Percentiles rank a stretch among this genome's conserved stretches.
Evolutionary conservation across 305 asterid species (phyloP).

Genomic region (Solanum hybrid): DNA sequence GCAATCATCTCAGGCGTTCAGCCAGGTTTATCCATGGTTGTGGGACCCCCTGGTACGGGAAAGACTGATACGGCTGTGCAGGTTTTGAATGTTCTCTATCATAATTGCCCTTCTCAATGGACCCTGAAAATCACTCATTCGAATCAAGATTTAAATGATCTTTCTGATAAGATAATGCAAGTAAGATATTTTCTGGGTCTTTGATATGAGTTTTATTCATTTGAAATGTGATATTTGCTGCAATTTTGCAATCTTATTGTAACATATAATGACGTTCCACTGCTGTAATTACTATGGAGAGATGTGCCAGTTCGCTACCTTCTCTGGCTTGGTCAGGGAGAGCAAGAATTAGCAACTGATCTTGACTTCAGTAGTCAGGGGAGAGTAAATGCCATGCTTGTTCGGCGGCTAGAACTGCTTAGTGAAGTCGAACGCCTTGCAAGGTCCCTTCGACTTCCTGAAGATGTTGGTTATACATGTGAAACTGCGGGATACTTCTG

Average conservation of each 20-base stretch:
- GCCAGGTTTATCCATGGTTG: constrained; percentile 93
- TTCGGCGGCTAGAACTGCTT: constrained; percentile 79
- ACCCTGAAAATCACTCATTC: constrained; percentile 94
- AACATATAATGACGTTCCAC: not conserved
- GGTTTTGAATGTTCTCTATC: constrained; percentile 86
- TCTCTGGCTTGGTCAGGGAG: constrained; percentile 98
- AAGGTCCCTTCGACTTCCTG: constrained; percentile 77
- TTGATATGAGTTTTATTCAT: not conserved
- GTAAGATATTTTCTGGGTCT: not conserved
- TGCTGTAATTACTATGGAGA: constrained; percentile 35
- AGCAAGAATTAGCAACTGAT: constrained; percentile 93
- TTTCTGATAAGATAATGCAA: constrained; percentile 98
- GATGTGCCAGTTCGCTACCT: constrained; percentile 97
- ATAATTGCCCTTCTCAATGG: constrained; percentile 96
- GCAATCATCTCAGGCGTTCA: constrained; percentile 84
- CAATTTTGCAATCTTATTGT: not conserved
- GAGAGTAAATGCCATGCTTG: constrained; percentile 98
- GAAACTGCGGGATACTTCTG: constrained; percentile 97
- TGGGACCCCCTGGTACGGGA: constrained; percentile 99
- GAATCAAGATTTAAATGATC: constrained; percentile 91
- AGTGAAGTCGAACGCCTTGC: constrained; percentile 93
- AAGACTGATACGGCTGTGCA: constrained; percentile 98
- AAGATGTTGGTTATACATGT: constrained; percentile 93
- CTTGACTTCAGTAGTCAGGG: constrained; percentile 99
- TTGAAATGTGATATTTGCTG: not conserved